Evolutionary conservation across 169 alveolate genomes (phyloP), one percentile per base, ranked within the genome.

Genomic region (Plasmodium fragile): DNA sequence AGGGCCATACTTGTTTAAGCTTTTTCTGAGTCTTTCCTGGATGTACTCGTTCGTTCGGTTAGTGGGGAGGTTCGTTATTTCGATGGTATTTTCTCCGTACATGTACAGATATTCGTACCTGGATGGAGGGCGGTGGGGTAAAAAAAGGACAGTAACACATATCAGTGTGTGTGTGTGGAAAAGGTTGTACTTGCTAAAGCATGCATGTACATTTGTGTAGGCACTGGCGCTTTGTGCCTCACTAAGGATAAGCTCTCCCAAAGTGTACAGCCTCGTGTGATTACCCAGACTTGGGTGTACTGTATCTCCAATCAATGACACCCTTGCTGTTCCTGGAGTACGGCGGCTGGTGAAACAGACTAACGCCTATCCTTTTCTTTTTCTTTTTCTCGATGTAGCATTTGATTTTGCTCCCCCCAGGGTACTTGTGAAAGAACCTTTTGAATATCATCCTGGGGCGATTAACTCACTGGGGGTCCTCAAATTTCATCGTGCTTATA

Each of bases 31-130:
- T 36, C 98, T 75, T 72, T 96, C 99, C 95, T 97, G 99, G 84
- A 97, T 77, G 73, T 97, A 97, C 92, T 97, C 98, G 4, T 98
- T 98, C n/a, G 98, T 97, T 65, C 95, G 79, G 39, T 98, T 97
- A 97, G 93, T 95, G 10, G 98, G 98, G 72, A 97, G 72, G 59
- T 95, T 95, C 72, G 95, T 78, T 22, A 97, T 92, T 79, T 95
- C 97, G 49, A 97, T 92, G 0, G 98, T 96, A 55, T 97, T 94
- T 41, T 95, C 97, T 7, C 97, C 98, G 79, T 94, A 96, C 28
- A 95, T 95, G 49, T 90, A 91, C 82, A 94, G 83, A 34, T 92
- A 95, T 45, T 96, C 97, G 49, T 92, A 92, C 28, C 97, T 95
- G 49, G 8, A 30, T 10, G 45, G 43, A 34, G 1, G 36, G 75